phyloP scores from a whole-genome alignment of 2,329 filamentous ascomycete genomes.

The Penicillium sp. region DNA sequence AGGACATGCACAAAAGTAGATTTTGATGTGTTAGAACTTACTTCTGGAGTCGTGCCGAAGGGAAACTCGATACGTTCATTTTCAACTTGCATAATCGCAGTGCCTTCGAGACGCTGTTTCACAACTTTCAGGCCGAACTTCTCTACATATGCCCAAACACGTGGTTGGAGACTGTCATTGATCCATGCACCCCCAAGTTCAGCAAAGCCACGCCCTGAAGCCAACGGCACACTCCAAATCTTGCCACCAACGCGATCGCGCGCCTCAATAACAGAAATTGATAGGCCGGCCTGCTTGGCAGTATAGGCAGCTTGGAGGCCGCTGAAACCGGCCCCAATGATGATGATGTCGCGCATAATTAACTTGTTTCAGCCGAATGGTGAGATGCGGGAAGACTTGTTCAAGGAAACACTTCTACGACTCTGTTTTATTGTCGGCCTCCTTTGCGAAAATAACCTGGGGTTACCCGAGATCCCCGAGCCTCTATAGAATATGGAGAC shows the following conservation, averaged over 20 bases:
- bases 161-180: constrained; percentile 37
- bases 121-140: constrained; percentile 35
- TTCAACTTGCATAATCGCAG: constrained; percentile 34
- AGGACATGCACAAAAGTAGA: not conserved
- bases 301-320: constrained; percentile 43
- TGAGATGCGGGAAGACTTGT: too few species aligned
- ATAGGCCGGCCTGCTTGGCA: constrained; percentile 36
- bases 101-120: constrained; percentile 35
- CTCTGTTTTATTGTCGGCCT: too few species aligned
- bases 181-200: constrained; percentile 42
- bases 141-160: constrained; percentile 33
- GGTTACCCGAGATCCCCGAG: too few species aligned
- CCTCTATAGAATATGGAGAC: too few species aligned
- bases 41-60: constrained; percentile 39
- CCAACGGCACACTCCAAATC: constrained; percentile 33
- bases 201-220: constrained; percentile 25
- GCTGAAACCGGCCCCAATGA: constrained; percentile 47
- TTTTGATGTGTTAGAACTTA: constrained; percentile 13
- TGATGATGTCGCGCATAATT: constrained; percentile 29
- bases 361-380: constrained; percentile 42
- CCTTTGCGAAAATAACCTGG: too few species aligned
- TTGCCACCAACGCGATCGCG: constrained; percentile 50
- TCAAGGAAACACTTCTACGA: too few species aligned
- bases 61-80: constrained; percentile 27
- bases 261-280: constrained; percentile 45